Percentiles rank a stretch among this genome's conserved stretches.
Conservation (phyloP, 2,329 filamentous ascomycete species). For the Xylariaceae sp. region DNA sequence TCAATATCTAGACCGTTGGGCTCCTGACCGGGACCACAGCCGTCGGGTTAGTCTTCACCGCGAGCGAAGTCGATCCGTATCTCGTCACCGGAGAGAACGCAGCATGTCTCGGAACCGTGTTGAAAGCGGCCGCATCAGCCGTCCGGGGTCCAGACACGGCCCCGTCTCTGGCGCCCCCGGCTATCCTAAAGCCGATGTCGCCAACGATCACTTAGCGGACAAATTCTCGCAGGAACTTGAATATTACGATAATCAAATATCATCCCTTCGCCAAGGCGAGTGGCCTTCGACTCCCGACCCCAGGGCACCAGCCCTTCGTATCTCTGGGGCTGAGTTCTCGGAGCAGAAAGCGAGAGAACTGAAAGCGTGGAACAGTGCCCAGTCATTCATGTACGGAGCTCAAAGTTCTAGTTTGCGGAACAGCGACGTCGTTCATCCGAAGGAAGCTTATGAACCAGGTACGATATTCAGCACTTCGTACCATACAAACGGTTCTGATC, state of each 20-base stretch:
- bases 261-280: background rate
- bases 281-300: conserved; percentile 6
- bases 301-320: background rate
- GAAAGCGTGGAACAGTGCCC: conserved; percentile 10
- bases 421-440: conserved; percentile 11
- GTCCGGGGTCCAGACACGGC: background rate
- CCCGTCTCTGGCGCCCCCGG: background rate
- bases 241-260: conserved; percentile 5
- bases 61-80: conserved; percentile 10
- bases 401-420: conserved; percentile 11
- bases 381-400: conserved; percentile 14
- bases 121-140: too few relatives aligned
- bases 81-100: background rate
- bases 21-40: conserved; percentile 8
- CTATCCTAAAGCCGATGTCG: background rate
- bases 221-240: conserved; percentile 9
- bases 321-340: conserved; percentile 9
- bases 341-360: background rate
- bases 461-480: conserved; percentile 20
- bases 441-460: conserved; percentile 11
- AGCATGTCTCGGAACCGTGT: too few relatives aligned
- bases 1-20: conserved; percentile 9
- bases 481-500: conserved; percentile 13
- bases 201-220: background rate
- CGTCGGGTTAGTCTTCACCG: conserved; percentile 10